These are phyloP conservation scores for Vitellaria paradoxa DNA, from an alignment of 179 eudicot species.

Conservation along the genomic window DNA sequence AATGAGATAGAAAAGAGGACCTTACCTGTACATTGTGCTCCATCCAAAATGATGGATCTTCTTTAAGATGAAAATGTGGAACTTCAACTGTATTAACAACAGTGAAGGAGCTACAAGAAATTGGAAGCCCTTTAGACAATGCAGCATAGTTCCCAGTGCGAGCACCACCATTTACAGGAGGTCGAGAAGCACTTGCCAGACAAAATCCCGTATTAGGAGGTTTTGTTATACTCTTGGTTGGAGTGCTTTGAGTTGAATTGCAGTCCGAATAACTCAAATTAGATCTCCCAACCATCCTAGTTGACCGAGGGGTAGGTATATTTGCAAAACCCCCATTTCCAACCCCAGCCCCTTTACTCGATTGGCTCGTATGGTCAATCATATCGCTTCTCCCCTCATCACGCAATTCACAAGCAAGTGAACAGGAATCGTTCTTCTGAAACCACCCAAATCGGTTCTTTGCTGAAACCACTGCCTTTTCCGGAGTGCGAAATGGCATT, in stretches of 20 bases:
- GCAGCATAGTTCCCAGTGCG: constrained; percentile 50
- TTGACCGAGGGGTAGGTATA: constrained; percentile 53
- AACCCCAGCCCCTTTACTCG: constrained; percentile 20
- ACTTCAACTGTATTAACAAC: constrained; percentile 69
- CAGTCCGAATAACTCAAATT: constrained; percentile 39
- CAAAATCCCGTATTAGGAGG: constrained; percentile 68
- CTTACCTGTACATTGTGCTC: constrained; percentile 94
- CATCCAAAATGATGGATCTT: constrained; percentile 97
- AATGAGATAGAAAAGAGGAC: background rate
- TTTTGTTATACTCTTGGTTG: constrained; percentile 84
- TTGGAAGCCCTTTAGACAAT: constrained; percentile 57
- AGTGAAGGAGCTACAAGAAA: constrained; percentile 27
- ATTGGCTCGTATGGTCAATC: constrained; percentile 23
- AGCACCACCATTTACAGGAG: constrained; percentile 39
- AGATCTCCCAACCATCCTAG: constrained; percentile 37
- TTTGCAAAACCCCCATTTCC: constrained; percentile 28
- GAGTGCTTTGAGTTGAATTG: constrained; percentile 63
- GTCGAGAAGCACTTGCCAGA: constrained; percentile 49
- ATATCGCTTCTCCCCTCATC: constrained; percentile 37
- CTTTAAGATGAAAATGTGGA: constrained; percentile 89
- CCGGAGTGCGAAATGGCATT: constrained; percentile 59
- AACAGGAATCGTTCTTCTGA: constrained; percentile 35
- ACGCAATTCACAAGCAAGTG: constrained; percentile 32
- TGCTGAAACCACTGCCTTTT: constrained; percentile 42
- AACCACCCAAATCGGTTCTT: constrained; percentile 68